Percentiles rank a stretch among this genome's conserved stretches.
Conservation (phyloP, 768 basidiomycete genomes). For the Leccinum rimulosum region DNA sequence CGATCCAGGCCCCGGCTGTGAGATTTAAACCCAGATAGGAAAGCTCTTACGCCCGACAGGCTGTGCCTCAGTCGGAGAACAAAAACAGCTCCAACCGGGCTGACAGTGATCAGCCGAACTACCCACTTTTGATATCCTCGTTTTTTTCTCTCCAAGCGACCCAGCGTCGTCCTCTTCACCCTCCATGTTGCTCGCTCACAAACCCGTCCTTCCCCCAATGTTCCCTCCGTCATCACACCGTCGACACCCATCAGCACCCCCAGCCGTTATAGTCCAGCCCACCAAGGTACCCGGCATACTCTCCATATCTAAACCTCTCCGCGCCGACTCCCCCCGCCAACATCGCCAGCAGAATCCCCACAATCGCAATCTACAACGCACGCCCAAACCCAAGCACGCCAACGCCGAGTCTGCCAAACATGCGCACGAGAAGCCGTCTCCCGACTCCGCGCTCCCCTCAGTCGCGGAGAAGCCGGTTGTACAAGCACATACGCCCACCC, state of each 20-base stretch:
- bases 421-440: constrained; percentile 21
- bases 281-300: constrained; percentile 74
- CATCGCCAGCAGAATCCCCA: constrained; percentile 36
- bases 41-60: constrained; percentile 27
- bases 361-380: constrained; percentile 33
- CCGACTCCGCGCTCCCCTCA: constrained; percentile 34
- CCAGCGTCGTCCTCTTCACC: not conserved
- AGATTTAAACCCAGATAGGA: constrained; percentile 28
- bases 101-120: constrained; percentile 31
- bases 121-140: constrained; percentile 27
- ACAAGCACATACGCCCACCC: constrained; percentile 14
- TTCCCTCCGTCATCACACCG: constrained; percentile 43
- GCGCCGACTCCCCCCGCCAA: constrained; percentile 33
- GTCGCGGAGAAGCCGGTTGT: constrained; percentile 26
- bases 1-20: constrained; percentile 17
- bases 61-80: constrained; percentile 35
- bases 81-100: constrained; percentile 32
- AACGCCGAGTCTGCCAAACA: not conserved
- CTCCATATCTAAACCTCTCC: constrained; percentile 58
- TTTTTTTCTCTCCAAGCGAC: constrained; percentile 16
- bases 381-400: constrained; percentile 37
- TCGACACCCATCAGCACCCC: constrained; percentile 68
- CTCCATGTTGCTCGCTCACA: constrained; percentile 43
- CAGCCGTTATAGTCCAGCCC: constrained; percentile 65
- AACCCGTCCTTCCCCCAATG: constrained; percentile 34